Percentiles rank a stretch among this genome's conserved stretches.
Conservation (phyloP, 2,329 filamentous ascomycete genomes). For the Neonectria coccinea region DNA sequence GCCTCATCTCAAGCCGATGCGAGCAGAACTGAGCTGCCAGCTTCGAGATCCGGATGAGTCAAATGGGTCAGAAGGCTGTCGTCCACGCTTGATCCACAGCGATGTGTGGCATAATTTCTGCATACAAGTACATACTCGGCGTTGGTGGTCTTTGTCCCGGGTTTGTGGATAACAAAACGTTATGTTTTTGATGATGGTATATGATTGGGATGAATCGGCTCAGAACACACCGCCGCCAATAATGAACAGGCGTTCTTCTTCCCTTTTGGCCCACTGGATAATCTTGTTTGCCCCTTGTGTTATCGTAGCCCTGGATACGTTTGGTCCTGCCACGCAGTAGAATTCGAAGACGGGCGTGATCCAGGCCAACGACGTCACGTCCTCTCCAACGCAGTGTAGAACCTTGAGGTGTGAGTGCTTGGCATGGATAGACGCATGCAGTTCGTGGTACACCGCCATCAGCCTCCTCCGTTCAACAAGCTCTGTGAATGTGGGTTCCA, state of each 20-base stretch:
- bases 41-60: conserved; percentile 25
- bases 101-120: conserved; percentile 17
- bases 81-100: conserved; percentile 22
- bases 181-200: conserved; percentile 34
- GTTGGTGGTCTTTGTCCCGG: conserved; percentile 38
- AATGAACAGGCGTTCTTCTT: conserved; percentile 95
- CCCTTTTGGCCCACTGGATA: conserved; percentile 89
- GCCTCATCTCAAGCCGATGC: conserved; percentile 30
- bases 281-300: conserved; percentile 90
- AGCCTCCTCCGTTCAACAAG: conserved; percentile 75
- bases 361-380: conserved; percentile 88
- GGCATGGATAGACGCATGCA: conserved; percentile 87
- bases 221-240: conserved; percentile 93
- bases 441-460: conserved; percentile 84
- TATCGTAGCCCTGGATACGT: conserved; percentile 72
- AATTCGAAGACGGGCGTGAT: conserved; percentile 91
- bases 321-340: conserved; percentile 91
- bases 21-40: conserved; percentile 32
- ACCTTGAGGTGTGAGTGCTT: conserved; percentile 89
- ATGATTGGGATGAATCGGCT: conserved; percentile 36
- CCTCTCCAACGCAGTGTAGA: conserved; percentile 80
- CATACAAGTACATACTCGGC: conserved; percentile 42
- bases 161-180: conserved; percentile 29
- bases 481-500: conserved; percentile 73
- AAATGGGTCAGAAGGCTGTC: conserved; percentile 3